Conservation (phyloP, 495 filamentous ascomycete genomes). For the Aspergillus conjunctus region DNA sequence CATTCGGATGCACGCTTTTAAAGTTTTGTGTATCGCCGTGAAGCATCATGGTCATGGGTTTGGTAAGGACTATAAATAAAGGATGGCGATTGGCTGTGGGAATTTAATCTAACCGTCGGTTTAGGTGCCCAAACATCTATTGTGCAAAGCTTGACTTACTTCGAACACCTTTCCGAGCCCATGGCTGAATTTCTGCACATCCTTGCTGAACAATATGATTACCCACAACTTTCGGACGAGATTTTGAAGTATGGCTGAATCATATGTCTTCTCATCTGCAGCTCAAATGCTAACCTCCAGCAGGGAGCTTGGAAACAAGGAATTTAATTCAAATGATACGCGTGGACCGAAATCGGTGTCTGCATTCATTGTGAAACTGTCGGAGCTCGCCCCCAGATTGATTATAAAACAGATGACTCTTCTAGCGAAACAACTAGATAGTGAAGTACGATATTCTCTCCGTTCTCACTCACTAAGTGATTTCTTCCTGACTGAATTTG, state of each 20-base stretch:
- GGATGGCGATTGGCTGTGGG: neutral
- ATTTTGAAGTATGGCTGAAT: conserved; percentile 61
- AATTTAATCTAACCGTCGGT: conserved; percentile 20
- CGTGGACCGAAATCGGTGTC: conserved; percentile 97
- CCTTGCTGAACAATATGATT: conserved; percentile 95
- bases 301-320: conserved; percentile 92
- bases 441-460: conserved; percentile 62
- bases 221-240: conserved; percentile 92
- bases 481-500: conserved; percentile 22
- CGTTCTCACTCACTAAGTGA: neutral
- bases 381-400: conserved; percentile 86
- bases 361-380: conserved; percentile 92
- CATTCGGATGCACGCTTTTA: conserved; percentile 95
- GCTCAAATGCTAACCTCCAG: conserved; percentile 27
- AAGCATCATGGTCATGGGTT: conserved; percentile 99
- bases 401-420: conserved; percentile 98
- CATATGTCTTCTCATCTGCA: neutral
- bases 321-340: conserved; percentile 95
- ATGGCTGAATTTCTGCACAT: conserved; percentile 99
- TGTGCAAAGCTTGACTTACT: conserved; percentile 95
- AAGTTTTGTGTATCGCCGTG: conserved; percentile 92
- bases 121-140: conserved; percentile 95
- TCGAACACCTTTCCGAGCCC: conserved; percentile 95
- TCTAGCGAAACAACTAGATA: conserved; percentile 89
- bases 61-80: conserved; percentile 55